A percentile compares a stretch with the other conserved stretches of the same genome.
Conservation (phyloP, 352 stramenopile species). For the Blastocystis sp. region DNA sequence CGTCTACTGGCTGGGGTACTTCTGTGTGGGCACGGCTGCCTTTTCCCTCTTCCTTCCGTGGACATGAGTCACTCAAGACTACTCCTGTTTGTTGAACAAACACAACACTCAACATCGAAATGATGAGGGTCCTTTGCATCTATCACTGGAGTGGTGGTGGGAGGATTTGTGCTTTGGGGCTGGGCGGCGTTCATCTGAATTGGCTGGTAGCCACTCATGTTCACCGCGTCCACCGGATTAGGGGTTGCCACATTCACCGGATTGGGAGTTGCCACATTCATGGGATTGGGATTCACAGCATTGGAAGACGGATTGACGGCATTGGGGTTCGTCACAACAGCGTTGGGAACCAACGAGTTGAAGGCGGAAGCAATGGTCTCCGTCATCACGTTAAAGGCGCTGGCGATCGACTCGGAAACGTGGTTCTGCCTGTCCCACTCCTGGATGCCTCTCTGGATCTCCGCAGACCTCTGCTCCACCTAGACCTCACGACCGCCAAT, state of each 20-base stretch:
- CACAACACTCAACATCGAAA: not conserved
- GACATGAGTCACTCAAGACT: not conserved
- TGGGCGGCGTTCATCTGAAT: not conserved
- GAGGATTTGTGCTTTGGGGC: not conserved
- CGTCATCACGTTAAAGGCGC: not conserved
- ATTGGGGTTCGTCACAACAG: not conserved
- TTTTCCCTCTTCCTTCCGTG: constrained; percentile 48
- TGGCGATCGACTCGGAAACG: not conserved
- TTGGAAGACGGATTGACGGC: not conserved
- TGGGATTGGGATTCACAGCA: not conserved
- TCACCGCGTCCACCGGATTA: not conserved
- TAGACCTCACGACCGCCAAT: not conserved
- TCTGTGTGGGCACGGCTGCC: not conserved
- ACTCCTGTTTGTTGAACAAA: constrained; percentile 28
- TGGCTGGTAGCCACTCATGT: not conserved
- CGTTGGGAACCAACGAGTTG: not conserved
- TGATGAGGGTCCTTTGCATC: not conserved
- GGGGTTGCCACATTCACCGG: not conserved
- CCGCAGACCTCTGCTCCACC: not conserved
- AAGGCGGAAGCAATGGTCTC: not conserved
- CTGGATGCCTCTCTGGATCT: not conserved
- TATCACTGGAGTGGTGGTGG: not conserved
- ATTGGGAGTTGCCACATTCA: not conserved
- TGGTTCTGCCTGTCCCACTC: constrained; percentile 3
- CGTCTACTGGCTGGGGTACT: constrained; percentile 55